Evolutionary conservation across 2,329 filamentous ascomycete species (phyloP).

Genomic region (Claviceps africana): DNA sequence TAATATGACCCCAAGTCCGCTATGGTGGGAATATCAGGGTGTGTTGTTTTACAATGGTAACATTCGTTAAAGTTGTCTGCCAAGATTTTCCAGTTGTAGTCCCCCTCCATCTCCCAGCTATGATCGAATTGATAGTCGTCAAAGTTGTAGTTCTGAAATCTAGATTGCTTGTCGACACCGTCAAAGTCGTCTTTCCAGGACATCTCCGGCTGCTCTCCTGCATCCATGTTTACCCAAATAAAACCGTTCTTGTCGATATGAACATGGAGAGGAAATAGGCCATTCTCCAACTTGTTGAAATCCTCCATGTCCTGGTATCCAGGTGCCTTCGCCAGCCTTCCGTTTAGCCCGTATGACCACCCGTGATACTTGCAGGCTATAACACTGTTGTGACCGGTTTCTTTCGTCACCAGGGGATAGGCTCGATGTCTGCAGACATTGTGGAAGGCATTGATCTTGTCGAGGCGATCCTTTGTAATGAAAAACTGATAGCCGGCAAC

Average conservation of each 20-base stretch:
- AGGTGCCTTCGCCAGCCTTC: constrained; percentile 45
- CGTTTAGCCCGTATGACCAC: constrained; percentile 46
- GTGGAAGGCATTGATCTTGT: constrained; percentile 44
- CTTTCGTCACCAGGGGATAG: constrained; percentile 40
- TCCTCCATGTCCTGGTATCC: constrained; percentile 40
- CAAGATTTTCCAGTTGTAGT: constrained; percentile 47
- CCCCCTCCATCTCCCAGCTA: constrained; percentile 40
- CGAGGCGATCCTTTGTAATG: constrained; percentile 33
- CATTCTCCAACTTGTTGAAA: constrained; percentile 43
- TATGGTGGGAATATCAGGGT: constrained; percentile 43
- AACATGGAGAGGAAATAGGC: constrained; percentile 40
- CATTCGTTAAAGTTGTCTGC: constrained; percentile 54
- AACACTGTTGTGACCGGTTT: constrained; percentile 35
- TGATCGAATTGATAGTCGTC: constrained; percentile 44
- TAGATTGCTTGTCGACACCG: constrained; percentile 29
- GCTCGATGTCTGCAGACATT: constrained; percentile 49
- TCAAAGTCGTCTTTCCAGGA: constrained; percentile 39
- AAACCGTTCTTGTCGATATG: constrained; percentile 40
- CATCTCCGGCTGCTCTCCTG: constrained; percentile 28
- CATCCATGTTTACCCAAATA: constrained; percentile 45
- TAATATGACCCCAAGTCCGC: constrained; percentile 42
- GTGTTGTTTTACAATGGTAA: constrained; percentile 47
- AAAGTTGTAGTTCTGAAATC: constrained; percentile 32
- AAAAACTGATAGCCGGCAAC: constrained; percentile 43
- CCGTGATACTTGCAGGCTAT: constrained; percentile 48